These are phyloP conservation scores for Fusarium hostae DNA, from an alignment of 2,329 filamentous ascomycete genomes.

Conservation along the genomic window DNA sequence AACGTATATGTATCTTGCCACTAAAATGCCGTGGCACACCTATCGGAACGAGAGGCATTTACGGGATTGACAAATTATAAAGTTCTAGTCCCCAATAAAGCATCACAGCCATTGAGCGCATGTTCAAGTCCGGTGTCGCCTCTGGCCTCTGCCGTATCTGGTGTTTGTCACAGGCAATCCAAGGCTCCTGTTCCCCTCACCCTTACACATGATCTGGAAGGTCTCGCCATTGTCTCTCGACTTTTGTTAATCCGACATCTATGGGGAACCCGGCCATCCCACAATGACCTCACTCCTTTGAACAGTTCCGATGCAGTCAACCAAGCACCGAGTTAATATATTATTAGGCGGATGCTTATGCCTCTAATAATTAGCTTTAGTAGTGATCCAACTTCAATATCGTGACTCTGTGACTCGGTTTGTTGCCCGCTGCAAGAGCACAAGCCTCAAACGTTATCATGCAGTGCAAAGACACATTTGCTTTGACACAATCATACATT, in stretches of 20 bases:
- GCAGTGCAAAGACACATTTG: neutral
- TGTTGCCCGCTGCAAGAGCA: neutral
- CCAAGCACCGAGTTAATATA: neutral
- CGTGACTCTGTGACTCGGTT: neutral
- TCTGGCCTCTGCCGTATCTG: constrained; percentile 11
- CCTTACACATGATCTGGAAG: constrained; percentile 19
- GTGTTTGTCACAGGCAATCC: constrained; percentile 5
- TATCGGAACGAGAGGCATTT: constrained; percentile 17
- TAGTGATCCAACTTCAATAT: neutral
- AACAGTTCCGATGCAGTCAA: constrained; percentile 15
- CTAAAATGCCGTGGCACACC: constrained; percentile 1
- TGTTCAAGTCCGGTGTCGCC: constrained; percentile 1
- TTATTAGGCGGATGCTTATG: neutral
- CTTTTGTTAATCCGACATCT: constrained; percentile 34
- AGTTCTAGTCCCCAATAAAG: neutral
- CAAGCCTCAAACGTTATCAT: constrained; percentile 9
- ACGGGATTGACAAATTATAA: constrained; percentile 2
- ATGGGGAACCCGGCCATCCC: constrained; percentile 27
- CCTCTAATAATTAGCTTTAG: neutral
- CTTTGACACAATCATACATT: neutral
- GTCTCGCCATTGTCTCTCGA: constrained; percentile 41
- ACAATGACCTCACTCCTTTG: constrained; percentile 36
- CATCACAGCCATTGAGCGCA: neutral
- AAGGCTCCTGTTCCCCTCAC: constrained; percentile 18
- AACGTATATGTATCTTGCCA: constrained; percentile 8